Conservation (phyloP, 1,284 basidiomycete genomes). For the Ceratobasidium sp. region DNA sequence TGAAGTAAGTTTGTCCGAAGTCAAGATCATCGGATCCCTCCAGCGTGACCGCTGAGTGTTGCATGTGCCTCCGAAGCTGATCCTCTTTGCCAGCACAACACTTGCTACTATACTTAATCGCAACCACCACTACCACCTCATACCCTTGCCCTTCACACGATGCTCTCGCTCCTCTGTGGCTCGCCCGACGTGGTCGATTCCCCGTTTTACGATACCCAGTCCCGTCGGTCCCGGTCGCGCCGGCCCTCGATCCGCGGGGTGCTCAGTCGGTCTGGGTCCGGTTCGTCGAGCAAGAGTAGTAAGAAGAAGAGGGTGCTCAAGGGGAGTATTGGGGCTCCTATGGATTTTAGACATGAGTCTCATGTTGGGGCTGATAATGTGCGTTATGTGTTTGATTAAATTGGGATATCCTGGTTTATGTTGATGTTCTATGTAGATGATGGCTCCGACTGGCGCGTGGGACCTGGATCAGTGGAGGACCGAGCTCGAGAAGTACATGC, state of each 20-base stretch:
- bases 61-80: not conserved
- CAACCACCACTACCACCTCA: constrained; percentile 14
- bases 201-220: constrained; percentile 35
- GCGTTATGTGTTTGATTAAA: constrained; percentile 16
- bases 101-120: constrained; percentile 11
- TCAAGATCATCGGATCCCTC: constrained; percentile 4
- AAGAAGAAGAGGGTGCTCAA: constrained; percentile 49
- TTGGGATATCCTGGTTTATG: not conserved
- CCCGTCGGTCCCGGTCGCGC: constrained; percentile 25
- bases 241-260: constrained; percentile 36
- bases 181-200: constrained; percentile 50
- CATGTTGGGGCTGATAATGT: constrained; percentile 52
- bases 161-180: constrained; percentile 51
- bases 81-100: constrained; percentile 25
- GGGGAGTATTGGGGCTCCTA: constrained; percentile 51
- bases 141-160: constrained; percentile 42
- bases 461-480: constrained; percentile 29
- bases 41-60: constrained; percentile 27
- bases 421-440: constrained; percentile 12
- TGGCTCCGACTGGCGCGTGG: constrained; percentile 32
- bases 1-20: constrained; percentile 38
- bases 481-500: constrained; percentile 40
- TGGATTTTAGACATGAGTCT: constrained; percentile 51
- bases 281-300: constrained; percentile 44
- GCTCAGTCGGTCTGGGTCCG: constrained; percentile 29